Percentiles rank a stretch among this genome's conserved stretches.
phyloP scores from a whole-genome alignment of 371 early-diverging fungal genomes.

The Mucor plumbeus region DNA sequence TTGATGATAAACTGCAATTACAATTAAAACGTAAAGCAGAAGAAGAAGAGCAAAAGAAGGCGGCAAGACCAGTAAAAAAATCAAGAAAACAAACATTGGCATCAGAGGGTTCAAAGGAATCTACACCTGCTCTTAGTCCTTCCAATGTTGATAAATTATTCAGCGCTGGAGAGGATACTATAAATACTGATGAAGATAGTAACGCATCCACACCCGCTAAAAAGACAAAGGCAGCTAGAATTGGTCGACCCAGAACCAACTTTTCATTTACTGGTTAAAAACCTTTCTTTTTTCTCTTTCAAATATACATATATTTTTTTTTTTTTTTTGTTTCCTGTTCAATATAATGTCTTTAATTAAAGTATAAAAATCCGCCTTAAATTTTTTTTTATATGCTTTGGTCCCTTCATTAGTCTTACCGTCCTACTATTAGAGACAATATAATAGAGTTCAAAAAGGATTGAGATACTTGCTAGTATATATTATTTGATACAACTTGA shows the following conservation, averaged over 20 bases:
- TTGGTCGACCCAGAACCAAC: constrained; percentile 54
- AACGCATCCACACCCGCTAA: constrained; percentile 26
- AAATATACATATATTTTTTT: neutral
- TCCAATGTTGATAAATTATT: constrained; percentile 40
- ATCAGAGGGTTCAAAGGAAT: constrained; percentile 23
- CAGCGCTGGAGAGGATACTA: constrained; percentile 49
- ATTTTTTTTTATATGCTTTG: no score
- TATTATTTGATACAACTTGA: no score
- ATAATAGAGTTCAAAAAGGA: no score
- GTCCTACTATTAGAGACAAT: no score
- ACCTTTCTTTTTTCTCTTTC: neutral
- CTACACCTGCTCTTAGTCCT: constrained; percentile 39
- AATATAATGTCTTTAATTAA: neutral
- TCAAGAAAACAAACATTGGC: constrained; percentile 40
- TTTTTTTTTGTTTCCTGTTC: neutral
- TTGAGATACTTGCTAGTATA: no score
- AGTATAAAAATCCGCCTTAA: no score
- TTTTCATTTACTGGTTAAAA: constrained; percentile 36
- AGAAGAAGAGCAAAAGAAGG: constrained; percentile 54
- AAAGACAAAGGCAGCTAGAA: constrained; percentile 39
- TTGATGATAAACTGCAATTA: constrained; percentile 61
- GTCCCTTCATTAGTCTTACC: no score
- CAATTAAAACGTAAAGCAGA: constrained; percentile 67
- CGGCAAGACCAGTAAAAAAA: constrained; percentile 42
- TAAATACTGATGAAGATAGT: constrained; percentile 27